Evolutionary conservation across 495 filamentous ascomycete genomes (phyloP), one percentile per base, ranked within the genome.

Genomic region (Podospora sp.): DNA sequence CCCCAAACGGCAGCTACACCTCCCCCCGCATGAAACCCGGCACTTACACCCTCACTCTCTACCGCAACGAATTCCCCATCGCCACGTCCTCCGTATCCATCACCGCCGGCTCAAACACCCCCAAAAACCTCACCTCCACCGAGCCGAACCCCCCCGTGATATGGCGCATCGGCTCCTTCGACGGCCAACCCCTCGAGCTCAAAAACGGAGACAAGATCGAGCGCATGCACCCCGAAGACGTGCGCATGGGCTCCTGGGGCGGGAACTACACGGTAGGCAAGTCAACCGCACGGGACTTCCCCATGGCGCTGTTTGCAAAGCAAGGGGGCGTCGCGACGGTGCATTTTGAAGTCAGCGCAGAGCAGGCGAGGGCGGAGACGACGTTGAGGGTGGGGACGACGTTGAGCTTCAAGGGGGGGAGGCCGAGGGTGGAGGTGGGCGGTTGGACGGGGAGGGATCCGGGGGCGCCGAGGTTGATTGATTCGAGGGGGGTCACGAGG

Each of bases 1-100:
- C 73, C 3, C 79, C 79, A 2, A 73, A 71, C 6, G 86, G 86
- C 11, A 69, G 67, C 8, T 90, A 87, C 72, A 85, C 80, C 6
- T 88, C 86, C 0, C 87, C 87, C 0, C 76, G 80, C 7, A 89
- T 90, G 87, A 89, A 89, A 70, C 81, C 85, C 0, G 87, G 87
- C 6, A 85, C 84, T 0, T 90, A 89, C 75, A 85, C 83, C 0
- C 86, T 87, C 82, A 81, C 84, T 11, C 80, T 89, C 29, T 89
- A 89, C 72, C 84, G 84, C 51, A 81, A 78, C 49, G 87, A 89
- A 71, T 82, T 80, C 69, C 70, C 73, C 9, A 82, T 87, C 21
- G 84, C 81, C 7, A 76, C 74, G 1, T 78, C 81, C 14, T 69
- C 65, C 0, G 83, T 88, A 1, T 80, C 75, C 0, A 80, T 88